Base-by-base conservation (phyloP, 2,329 filamentous ascomycete genomes). In the Aspergillus oerlinghausenensis region DNA sequence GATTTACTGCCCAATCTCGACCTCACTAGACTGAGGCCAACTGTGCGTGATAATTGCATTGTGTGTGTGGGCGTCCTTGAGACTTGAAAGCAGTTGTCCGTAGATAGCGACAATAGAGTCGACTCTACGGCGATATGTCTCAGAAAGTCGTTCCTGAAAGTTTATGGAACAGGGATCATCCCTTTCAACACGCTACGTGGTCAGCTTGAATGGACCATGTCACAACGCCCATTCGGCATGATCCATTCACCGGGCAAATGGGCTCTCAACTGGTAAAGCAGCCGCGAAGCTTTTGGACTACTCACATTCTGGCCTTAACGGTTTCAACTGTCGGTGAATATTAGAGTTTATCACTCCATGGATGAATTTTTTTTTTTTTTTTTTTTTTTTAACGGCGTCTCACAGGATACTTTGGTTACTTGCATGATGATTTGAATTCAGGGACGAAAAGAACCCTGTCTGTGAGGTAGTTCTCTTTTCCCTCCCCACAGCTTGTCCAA, bases 281-380 rank as follows among this genome's bases (percentile, higher is more conserved):
- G 21, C 55, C 51, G 52, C 43, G 35, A 53, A 62, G 52, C 42
- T 58, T 55, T 54, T 54, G 47, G 45, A 62, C 53, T 48, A 58
- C 50, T 60, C 57, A 57, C 32, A 61, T 59, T 26, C 1, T 17
- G 19, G 10, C 23, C 43, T 47, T 19, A 21, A 47, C 43, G 4
- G 51, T 23, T 45, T 32, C 35, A 50, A 49, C 35, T 50, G 51
- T 57, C 60, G 58, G 59, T 59, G 59, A 59, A 59, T 53, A 55
- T 59, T 59, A 59, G 45, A 59, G 52, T 47, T 47, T 45, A 7
- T 47, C 11, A 14, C 4, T 47, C 26, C 3, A 23, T 21, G 43
- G 21, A 47, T 26, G 10, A 11, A 38, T 50, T 49, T 19, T 49
- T n/a, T 25, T 3, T 3, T 23, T 23, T 23, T 3, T 3, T 23